Evolutionary conservation across 495 filamentous ascomycete genomes (phyloP).

Genomic region (Daldinia vernicosa): DNA sequence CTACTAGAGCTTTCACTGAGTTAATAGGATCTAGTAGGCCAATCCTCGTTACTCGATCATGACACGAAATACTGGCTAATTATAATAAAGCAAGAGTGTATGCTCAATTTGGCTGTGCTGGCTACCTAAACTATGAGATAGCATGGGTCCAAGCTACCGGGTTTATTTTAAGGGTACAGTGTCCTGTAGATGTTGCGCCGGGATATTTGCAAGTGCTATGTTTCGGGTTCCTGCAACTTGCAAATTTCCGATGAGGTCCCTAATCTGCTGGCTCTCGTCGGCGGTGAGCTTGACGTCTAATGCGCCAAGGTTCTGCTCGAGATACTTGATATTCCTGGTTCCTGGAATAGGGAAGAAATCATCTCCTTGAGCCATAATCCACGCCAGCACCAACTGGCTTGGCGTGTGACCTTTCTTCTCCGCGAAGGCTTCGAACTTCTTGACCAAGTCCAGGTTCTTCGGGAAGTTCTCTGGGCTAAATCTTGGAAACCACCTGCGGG

Average conservation of each 20-base stretch:
- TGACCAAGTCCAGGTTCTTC: slow-evolving; percentile 63
- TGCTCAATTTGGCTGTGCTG: background rate
- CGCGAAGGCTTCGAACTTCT: slow-evolving; percentile 57
- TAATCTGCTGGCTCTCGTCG: slow-evolving; percentile 25
- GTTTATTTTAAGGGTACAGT: slow-evolving; percentile 18
- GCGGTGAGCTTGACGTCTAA: slow-evolving; percentile 53
- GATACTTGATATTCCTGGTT: slow-evolving; percentile 63
- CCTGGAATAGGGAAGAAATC: slow-evolving; percentile 66
- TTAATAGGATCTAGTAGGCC: background rate
- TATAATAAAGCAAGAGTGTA: background rate
- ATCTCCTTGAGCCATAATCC: slow-evolving; percentile 65
- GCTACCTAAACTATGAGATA: background rate
- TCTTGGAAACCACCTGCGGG: slow-evolving; percentile 51
- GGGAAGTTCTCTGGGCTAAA: slow-evolving; percentile 63
- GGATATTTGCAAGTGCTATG: background rate
- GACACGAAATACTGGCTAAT: background rate
- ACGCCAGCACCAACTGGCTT: slow-evolving; percentile 64
- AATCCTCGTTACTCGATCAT: background rate
- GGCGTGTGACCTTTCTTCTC: slow-evolving; percentile 57
- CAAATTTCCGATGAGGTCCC: slow-evolving; percentile 27
- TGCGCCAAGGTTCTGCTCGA: slow-evolving; percentile 66
- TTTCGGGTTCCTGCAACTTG: slow-evolving; percentile 17
- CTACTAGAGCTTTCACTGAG: background rate
- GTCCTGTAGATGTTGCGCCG: slow-evolving; percentile 20
- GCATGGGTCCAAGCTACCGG: background rate